phyloP scores from a whole-genome alignment of 345 rosid species.

The Syzygium jambos region DNA sequence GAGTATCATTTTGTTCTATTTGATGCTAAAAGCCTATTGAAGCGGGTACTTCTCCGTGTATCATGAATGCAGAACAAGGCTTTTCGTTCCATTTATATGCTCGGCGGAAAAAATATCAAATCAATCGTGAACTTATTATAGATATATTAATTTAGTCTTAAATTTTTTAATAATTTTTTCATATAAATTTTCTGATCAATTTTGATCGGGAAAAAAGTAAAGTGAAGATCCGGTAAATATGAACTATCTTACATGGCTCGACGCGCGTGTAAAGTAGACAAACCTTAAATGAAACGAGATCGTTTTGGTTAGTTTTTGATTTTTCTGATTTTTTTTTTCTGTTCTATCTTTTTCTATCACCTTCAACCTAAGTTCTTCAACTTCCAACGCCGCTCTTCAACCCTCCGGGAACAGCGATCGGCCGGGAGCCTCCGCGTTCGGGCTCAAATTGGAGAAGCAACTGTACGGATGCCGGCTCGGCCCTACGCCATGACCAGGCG shows the following conservation, averaged over 20 bases:
- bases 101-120: background rate
- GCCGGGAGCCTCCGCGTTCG: background rate
- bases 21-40: background rate
- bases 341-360: background rate
- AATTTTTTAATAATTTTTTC: too few relatives aligned
- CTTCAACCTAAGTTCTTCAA: background rate
- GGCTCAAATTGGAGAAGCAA: background rate
- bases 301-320: background rate
- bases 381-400: background rate
- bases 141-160: too few relatives aligned
- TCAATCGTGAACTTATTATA: too few relatives aligned
- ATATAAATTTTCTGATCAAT: too few relatives aligned
- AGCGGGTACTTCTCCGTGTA: background rate
- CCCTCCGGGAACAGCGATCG: too few relatives aligned
- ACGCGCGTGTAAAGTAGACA: too few relatives aligned
- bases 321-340: too few relatives aligned
- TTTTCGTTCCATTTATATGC: too few relatives aligned
- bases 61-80: background rate
- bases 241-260: too few relatives aligned
- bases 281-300: too few relatives aligned
- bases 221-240: too few relatives aligned
- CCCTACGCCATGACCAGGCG: background rate
- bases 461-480: background rate
- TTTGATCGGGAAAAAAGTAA: too few relatives aligned
- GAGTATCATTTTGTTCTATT: background rate